Evolutionary conservation across 2,329 filamentous ascomycete species (phyloP), one percentile per base, ranked within the genome.

Genomic region (Myriosclerotinia duriaeana): DNA sequence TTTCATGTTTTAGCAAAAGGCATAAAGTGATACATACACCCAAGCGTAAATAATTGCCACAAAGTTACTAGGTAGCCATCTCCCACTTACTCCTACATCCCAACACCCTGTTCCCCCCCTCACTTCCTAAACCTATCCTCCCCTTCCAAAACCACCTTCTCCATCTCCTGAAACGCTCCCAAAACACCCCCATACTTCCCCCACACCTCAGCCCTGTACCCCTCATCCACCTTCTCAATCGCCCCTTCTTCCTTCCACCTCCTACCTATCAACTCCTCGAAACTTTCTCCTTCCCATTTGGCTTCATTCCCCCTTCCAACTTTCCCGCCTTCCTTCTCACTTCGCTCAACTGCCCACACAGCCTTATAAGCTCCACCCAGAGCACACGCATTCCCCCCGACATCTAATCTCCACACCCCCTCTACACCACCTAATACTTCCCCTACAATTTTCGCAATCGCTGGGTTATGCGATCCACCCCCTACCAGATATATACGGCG

Each of bases 311-410:
- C 58, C 17, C 38, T 26, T 42, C 46, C 46, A 38, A 53, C 7
- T 12, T 6, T 38, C 17, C 56, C 48, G 1, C 53, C 36, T 40
- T 44, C 22, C 11, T 65, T 38, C 4, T 68, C 70, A 34, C 78
- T 78, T 58, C 91, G 81, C 81, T 95, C 92, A 65, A 92, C 82
- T 0, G 90, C 93, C 95, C 95, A 99, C 0, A 96, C 88, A 17
- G 95, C 94, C 80, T 98, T 98, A 80, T 98, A 97, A 36, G 94
- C 94, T 8, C 92, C 92, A 17, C 95, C 95, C 17, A 98, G 80
- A 14, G 94, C 95, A 79, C 95, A 99, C 3, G 95, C 94, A 79
- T 96, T 97, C 36, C 93, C 93, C 36, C 95, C 94, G 6, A 98
- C 92, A 76, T 98, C 93, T 17, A 99, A 86, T 78, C 90, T 91